Evolutionary conservation across 2,329 filamentous ascomycete species (phyloP).

Genomic region (Chaetomiaceae sp.): DNA sequence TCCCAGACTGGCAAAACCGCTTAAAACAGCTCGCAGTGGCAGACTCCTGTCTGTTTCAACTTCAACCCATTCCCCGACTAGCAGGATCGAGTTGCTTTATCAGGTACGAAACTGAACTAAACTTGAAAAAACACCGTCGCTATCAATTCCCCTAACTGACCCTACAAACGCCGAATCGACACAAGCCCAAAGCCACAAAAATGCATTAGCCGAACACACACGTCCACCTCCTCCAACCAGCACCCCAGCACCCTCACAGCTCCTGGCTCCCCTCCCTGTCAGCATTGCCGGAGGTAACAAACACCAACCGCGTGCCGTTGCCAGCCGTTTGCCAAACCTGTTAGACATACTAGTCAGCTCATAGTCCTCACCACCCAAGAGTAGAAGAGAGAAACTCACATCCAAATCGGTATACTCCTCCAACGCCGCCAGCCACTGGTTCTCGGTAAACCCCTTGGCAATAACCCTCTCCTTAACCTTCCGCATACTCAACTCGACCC

Average conservation of each 20-base stretch:
- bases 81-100: neutral
- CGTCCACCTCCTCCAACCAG: neutral
- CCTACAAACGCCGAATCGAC: constrained; percentile 3
- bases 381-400: constrained; percentile 57
- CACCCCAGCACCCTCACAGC: constrained; percentile 4
- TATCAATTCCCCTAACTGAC: neutral
- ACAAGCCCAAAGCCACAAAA: constrained; percentile 1
- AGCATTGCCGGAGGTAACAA: constrained; percentile 58
- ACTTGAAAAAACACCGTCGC: neutral
- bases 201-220: constrained; percentile 1
- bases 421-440: constrained; percentile 81
- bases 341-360: neutral
- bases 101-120: neutral
- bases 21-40: too few species aligned
- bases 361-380: neutral
- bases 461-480: constrained; percentile 88
- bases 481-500: constrained; percentile 74
- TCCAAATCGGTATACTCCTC: constrained; percentile 85
- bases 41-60: too few species aligned
- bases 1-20: too few species aligned
- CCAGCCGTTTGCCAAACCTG: constrained; percentile 76
- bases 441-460: constrained; percentile 93
- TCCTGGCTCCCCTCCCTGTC: constrained; percentile 37
- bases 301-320: constrained; percentile 65
- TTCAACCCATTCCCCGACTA: neutral